A percentile compares a stretch with the other conserved stretches of the same genome.
Evolutionary conservation across 345 rosid species (phyloP).

Genomic region (Aquilaria malaccensis): DNA sequence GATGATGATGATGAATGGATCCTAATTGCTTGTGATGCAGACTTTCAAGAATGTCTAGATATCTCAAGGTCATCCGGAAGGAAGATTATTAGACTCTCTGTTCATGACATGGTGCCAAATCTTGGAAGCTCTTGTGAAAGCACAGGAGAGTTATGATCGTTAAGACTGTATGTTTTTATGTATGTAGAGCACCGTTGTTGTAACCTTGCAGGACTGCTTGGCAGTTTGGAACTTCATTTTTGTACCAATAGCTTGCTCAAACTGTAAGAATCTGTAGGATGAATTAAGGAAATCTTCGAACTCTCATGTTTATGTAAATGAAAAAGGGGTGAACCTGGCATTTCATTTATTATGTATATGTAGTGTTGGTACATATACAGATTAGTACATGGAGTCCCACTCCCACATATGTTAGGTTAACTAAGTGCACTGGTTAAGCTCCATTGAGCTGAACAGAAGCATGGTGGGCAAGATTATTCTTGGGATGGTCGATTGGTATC

Average conservation of each 20-base stretch:
- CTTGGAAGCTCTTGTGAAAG: slow-evolving; percentile 93
- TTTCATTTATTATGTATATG: too few species aligned
- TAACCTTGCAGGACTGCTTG: slow-evolving; percentile 7
- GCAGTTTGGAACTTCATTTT: slow-evolving; percentile 14
- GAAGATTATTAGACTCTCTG: slow-evolving; percentile 49
- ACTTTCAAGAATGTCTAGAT: slow-evolving; percentile 75
- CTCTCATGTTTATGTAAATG: too few species aligned
- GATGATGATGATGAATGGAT: slow-evolving; percentile 89
- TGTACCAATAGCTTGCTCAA: slow-evolving; percentile 14
- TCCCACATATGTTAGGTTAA: too few species aligned
- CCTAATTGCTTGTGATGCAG: slow-evolving; percentile 72
- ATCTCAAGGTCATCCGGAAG: slow-evolving; percentile 55
- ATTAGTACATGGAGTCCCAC: too few species aligned
- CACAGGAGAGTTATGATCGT: slow-evolving; percentile 43
- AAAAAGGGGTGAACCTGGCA: too few species aligned
- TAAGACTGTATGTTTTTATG: slow-evolving; percentile 11
- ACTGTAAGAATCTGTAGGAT: slow-evolving; percentile 10
- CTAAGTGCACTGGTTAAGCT: too few species aligned
- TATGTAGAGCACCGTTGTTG: slow-evolving; percentile 15
- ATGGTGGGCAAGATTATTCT: too few species aligned
- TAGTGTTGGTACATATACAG: too few species aligned
- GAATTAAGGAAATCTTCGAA: too few species aligned
- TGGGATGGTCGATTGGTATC: too few species aligned
- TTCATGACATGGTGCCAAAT: slow-evolving; percentile 55
- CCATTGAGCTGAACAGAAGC: too few species aligned